These are phyloP conservation scores for Wickerhamomyces pijperi DNA, from an alignment of 805 yeast species.

Conservation along the genomic window DNA sequence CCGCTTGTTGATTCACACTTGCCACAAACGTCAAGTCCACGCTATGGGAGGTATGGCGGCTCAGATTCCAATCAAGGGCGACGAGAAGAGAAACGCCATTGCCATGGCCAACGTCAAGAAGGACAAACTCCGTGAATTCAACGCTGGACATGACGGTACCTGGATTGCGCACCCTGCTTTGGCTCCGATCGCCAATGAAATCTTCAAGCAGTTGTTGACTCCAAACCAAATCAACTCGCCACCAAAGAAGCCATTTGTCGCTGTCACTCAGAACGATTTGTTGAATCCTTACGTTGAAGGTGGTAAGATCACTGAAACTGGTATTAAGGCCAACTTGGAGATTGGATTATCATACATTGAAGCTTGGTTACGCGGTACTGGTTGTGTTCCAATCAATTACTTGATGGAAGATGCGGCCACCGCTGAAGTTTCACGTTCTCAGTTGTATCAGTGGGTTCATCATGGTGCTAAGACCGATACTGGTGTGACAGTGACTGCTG, in stretches of 20 bases:
- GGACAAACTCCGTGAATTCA: constrained; percentile 69
- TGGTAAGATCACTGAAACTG: constrained; percentile 56
- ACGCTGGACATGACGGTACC: constrained; percentile 77
- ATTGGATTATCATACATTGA: constrained; percentile 76
- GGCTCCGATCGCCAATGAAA: constrained; percentile 60
- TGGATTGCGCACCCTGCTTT: constrained; percentile 88
- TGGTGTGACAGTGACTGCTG: constrained; percentile 49
- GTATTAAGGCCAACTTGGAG: constrained; percentile 60
- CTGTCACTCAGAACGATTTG: constrained; percentile 39
- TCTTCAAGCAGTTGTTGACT: constrained; percentile 72
- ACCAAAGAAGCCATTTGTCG: constrained; percentile 12
- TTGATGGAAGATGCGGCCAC: constrained; percentile 89
- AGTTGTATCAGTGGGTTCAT: constrained; percentile 75
- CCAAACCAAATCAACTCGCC: constrained; percentile 55
- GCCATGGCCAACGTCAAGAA: constrained; percentile 66
- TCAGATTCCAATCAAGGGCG: constrained; percentile 70
- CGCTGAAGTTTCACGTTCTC: constrained; percentile 78
- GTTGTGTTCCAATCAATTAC: constrained; percentile 78
- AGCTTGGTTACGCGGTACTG: constrained; percentile 76
- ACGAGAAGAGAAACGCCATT: constrained; percentile 45
- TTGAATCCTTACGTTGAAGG: constrained; percentile 52
- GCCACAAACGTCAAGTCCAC: constrained; percentile 72
- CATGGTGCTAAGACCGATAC: constrained; percentile 53
- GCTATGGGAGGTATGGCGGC: constrained; percentile 93
- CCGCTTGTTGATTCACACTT: constrained; percentile 56